A percentile compares a stretch with the other conserved stretches of the same genome.
phyloP scores from a whole-genome alignment of 306 rosid genomes.

The Acacia acuminata region DNA sequence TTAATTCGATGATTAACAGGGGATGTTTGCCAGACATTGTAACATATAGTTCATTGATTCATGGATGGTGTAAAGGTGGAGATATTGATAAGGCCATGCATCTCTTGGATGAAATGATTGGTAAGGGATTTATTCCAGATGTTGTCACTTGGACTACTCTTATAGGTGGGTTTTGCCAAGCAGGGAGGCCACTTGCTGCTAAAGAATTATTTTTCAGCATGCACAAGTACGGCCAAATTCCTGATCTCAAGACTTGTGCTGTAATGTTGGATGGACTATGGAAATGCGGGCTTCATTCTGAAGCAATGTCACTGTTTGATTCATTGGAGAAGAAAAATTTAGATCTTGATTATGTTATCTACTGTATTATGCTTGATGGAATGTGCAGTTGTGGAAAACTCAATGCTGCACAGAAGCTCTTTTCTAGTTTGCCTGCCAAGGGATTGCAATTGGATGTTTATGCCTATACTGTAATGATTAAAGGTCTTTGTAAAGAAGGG shows the following conservation, averaged over 20 bases:
- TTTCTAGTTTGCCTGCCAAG: conserved; percentile 2
- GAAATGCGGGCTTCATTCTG: not conserved
- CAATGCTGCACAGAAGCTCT: not conserved
- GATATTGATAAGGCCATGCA: not conserved
- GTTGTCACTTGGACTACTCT: not conserved
- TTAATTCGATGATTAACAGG: not conserved
- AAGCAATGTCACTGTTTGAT: not conserved
- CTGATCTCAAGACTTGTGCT: not conserved
- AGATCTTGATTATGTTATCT: not conserved
- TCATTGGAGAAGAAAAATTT: not conserved
- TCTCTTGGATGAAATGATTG: not conserved
- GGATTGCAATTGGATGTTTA: not conserved
- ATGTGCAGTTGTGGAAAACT: not conserved
- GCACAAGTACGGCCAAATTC: not conserved
- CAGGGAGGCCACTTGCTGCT: conserved; percentile 3
- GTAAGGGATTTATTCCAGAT: not conserved
- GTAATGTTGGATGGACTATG: not conserved
- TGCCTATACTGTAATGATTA: conserved; percentile 5
- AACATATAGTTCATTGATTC: conserved; percentile 3
- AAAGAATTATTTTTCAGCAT: not conserved
- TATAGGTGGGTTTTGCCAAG: not conserved
- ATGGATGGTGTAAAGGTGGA: conserved; percentile 1
- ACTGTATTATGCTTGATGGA: not conserved
- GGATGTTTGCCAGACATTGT: conserved; percentile 11
- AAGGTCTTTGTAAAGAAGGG: conserved; percentile 5